phyloP scores from a whole-genome alignment of 257 asterid species.

The Linaria vulgaris region DNA sequence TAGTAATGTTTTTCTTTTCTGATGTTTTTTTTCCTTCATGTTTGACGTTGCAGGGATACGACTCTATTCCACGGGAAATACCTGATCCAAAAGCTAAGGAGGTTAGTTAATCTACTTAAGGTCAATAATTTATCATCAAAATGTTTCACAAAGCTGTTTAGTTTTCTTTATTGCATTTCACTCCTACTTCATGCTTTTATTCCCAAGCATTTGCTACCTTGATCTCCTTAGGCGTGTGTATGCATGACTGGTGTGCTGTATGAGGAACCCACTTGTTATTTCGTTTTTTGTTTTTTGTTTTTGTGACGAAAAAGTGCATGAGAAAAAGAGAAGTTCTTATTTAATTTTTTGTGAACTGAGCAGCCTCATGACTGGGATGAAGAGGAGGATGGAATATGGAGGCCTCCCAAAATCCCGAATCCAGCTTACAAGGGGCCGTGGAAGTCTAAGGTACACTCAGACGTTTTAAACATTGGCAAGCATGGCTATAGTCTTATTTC shows the following conservation, averaged over 20 bases:
- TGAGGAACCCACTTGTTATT: neutral
- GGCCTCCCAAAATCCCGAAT: conserved; percentile 69
- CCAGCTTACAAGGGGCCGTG: conserved; percentile 84
- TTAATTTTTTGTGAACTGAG: conserved; percentile 28
- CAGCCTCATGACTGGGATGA: conserved; percentile 97
- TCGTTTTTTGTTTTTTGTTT: conserved; percentile 3
- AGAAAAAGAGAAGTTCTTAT: conserved; percentile 3
- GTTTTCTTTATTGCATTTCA: neutral
- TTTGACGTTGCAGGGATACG: conserved; percentile 68
- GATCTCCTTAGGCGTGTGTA: conserved; percentile 1
- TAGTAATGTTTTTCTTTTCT: neutral
- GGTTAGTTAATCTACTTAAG: conserved; percentile 41
- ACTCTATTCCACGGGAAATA: conserved; percentile 87
- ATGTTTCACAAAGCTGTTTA: neutral
- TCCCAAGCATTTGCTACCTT: neutral
- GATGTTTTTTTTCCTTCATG: conserved; percentile 4
- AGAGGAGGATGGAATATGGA: conserved; percentile 94
- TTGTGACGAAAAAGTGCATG: conserved; percentile 3
- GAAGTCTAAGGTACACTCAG: conserved; percentile 56
- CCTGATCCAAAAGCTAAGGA: conserved; percentile 82
- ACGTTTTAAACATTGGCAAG: conserved; percentile 10
- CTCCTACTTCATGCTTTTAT: neutral
- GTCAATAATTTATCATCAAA: neutral
- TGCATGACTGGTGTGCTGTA: neutral
- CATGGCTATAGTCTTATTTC: conserved; percentile 7